phyloP scores from a whole-genome alignment of 169 alveolate genomes.

The Plasmodium gonderi region DNA sequence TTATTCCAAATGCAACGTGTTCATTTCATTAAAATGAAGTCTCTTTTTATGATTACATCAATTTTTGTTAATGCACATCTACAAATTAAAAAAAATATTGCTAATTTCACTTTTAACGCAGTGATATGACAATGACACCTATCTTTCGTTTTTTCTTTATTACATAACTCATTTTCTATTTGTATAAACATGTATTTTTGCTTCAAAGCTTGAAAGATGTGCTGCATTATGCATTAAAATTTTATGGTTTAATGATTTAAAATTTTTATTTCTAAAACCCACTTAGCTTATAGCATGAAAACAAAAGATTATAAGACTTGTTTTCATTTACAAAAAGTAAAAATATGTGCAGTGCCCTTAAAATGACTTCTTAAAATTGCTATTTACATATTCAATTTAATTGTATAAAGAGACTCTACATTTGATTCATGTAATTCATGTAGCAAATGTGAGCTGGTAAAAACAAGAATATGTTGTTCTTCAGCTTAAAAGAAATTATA shows the following conservation, averaged over 20 bases:
- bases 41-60: neutral
- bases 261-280: neutral
- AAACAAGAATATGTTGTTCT: neutral
- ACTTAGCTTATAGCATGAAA: neutral
- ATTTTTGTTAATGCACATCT: neutral
- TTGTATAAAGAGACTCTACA: neutral
- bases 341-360: neutral
- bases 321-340: neutral
- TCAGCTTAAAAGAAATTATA: neutral
- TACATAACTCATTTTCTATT: neutral
- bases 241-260: neutral
- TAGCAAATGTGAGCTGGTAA: neutral
- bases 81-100: neutral
- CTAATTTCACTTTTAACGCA: neutral
- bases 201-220: neutral
- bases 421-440: neutral
- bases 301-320: neutral
- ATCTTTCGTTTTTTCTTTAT: neutral
- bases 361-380: no score
- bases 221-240: neutral
- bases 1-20: neutral
- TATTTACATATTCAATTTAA: neutral
- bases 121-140: neutral
- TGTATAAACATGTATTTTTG: neutral
- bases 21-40: neutral